These are phyloP conservation scores for Populus nigra DNA, from an alignment of 345 rosid genomes.

Conservation along the genomic window DNA sequence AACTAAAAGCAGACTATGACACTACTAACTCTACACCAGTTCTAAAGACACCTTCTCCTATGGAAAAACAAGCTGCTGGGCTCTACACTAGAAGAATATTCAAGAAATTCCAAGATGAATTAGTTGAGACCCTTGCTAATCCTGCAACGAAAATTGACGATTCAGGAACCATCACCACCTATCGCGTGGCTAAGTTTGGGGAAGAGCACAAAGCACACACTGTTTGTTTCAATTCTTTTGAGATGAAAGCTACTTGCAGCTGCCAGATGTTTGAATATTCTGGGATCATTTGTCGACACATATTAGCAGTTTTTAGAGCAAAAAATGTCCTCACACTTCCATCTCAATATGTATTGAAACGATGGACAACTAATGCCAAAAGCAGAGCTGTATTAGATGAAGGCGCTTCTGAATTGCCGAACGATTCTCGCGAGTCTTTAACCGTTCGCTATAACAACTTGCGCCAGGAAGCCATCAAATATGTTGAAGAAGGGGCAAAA, in stretches of 20 bases:
- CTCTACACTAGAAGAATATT: constrained; percentile 49
- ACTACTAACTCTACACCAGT: constrained; percentile 42
- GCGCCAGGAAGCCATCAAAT: constrained; percentile 57
- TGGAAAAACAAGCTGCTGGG: constrained; percentile 56
- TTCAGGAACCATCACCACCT: constrained; percentile 36
- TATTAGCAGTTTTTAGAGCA: constrained; percentile 59
- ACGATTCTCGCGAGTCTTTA: constrained; percentile 50
- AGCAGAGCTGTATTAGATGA: constrained; percentile 51
- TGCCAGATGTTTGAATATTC: constrained; percentile 74
- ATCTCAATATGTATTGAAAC: constrained; percentile 48
- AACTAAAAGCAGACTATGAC: constrained; percentile 54
- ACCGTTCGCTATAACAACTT: constrained; percentile 57
- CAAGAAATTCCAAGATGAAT: constrained; percentile 52
- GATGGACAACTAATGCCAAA: constrained; percentile 67
- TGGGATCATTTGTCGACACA: constrained; percentile 61
- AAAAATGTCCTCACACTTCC: constrained; percentile 69
- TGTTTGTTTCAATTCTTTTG: constrained; percentile 53
- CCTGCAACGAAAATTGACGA: constrained; percentile 48
- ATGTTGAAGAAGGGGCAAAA: constrained; percentile 55
- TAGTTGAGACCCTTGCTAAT: constrained; percentile 49
- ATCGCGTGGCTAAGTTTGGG: constrained; percentile 56
- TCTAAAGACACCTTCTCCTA: constrained; percentile 56
- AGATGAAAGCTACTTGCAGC: constrained; percentile 61
- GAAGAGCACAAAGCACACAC: constrained; percentile 51
- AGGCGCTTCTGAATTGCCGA: constrained; percentile 31